Conservation (phyloP, 202 grass and related monocot species). For the Schoenoplectus tabernaemontani region DNA sequence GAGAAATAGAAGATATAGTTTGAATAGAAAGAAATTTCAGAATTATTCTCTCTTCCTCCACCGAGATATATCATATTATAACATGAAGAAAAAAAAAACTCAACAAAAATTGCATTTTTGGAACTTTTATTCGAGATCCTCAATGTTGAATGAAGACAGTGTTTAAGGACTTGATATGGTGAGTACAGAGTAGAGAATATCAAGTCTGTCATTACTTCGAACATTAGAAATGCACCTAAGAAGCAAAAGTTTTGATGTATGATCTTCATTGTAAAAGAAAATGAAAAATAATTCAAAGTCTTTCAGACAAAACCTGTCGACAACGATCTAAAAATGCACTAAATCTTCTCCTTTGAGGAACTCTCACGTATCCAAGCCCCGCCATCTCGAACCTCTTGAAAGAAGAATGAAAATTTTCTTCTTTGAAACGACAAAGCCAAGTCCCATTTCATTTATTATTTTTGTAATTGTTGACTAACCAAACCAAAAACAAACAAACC, state of each 20-base stretch:
- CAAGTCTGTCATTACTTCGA: not conserved
- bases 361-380: not conserved
- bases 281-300: not conserved
- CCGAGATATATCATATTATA: too few relatives aligned
- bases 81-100: not conserved
- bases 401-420: not conserved
- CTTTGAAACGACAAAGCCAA: not conserved
- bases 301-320: constrained; percentile 12
- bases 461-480: constrained; percentile 13
- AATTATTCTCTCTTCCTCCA: too few relatives aligned
- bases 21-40: too few relatives aligned
- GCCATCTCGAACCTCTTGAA: not conserved
- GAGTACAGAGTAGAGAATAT: too few relatives aligned
- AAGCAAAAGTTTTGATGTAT: not conserved
- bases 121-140: not conserved
- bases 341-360: constrained; percentile 6
- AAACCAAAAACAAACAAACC: constrained; percentile 8
- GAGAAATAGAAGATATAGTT: too few relatives aligned
- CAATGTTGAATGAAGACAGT: not conserved
- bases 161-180: too few relatives aligned
- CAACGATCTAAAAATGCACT: constrained; percentile 1
- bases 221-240: not conserved
- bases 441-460: not conserved
- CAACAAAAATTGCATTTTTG: not conserved
- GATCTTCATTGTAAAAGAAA: not conserved